phyloP scores from a whole-genome alignment of 371 early-diverging fungal species.

The Fennellomyces sp. region DNA sequence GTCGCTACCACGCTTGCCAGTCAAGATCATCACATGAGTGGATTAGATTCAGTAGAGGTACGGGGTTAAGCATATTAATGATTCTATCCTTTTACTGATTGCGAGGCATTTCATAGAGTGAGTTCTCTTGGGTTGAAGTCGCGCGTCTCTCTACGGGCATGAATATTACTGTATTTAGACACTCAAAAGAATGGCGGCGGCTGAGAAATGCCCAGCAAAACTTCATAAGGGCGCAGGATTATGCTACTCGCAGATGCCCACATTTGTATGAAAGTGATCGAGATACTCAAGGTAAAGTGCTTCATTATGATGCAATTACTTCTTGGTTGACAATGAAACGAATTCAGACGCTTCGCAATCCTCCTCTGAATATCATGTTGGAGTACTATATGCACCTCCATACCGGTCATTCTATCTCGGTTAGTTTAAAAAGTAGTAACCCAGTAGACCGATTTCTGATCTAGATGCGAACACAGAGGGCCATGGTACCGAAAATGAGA shows the following conservation, averaged over 20 bases:
- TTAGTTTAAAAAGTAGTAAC: background rate
- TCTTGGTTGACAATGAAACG: too few species aligned
- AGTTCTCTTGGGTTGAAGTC: slow-evolving; percentile 76
- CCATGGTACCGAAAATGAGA: background rate
- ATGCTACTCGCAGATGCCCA: slow-evolving; percentile 62
- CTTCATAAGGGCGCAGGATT: slow-evolving; percentile 70
- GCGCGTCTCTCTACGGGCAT: slow-evolving; percentile 64
- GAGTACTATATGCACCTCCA: slow-evolving; percentile 64
- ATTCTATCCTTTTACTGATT: background rate
- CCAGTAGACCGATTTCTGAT: background rate
- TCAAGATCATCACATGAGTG: slow-evolving; percentile 26
- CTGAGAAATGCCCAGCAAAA: slow-evolving; percentile 58
- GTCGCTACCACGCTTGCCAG: slow-evolving; percentile 59
- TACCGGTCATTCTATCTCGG: slow-evolving; percentile 50
- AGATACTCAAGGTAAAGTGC: slow-evolving; percentile 22
- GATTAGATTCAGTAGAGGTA: slow-evolving; percentile 5
- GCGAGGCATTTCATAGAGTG: background rate
- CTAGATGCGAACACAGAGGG: background rate
- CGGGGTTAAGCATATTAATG: background rate
- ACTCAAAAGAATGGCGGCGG: slow-evolving; percentile 62
- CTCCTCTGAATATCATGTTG: slow-evolving; percentile 47
- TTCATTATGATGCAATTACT: too few species aligned
- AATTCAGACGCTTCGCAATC: background rate
- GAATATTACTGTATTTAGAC: slow-evolving; percentile 63
- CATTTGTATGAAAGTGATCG: slow-evolving; percentile 58